Conservation (phyloP, 2,329 filamentous ascomycete genomes). For the Colletotrichum sp. region DNA sequence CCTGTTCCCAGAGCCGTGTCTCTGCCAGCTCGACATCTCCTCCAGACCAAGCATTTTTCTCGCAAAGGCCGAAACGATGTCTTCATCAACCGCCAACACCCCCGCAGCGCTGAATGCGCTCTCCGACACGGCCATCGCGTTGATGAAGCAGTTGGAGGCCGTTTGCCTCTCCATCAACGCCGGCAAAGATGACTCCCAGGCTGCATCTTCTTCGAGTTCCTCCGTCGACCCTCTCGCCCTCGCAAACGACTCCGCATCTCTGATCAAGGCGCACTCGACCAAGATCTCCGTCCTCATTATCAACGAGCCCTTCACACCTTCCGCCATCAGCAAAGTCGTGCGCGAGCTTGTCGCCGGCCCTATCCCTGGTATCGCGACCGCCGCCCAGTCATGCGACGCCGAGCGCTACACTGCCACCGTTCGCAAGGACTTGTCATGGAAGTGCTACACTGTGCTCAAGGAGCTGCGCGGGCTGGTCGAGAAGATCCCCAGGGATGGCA, state of each 20-base stretch:
- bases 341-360: slow-evolving; percentile 74
- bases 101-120: slow-evolving; percentile 43
- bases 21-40: neutral
- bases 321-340: slow-evolving; percentile 74
- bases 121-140: slow-evolving; percentile 38
- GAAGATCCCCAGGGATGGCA: slow-evolving; percentile 65
- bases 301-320: slow-evolving; percentile 84
- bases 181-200: slow-evolving; percentile 21
- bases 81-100: slow-evolving; percentile 23
- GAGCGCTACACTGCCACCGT: slow-evolving; percentile 67
- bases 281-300: slow-evolving; percentile 88
- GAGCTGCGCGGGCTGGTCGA: slow-evolving; percentile 67
- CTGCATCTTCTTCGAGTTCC: slow-evolving; percentile 18
- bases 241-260: slow-evolving; percentile 72
- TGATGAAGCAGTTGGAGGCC: slow-evolving; percentile 48
- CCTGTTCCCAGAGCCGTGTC: neutral
- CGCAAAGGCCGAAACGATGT: neutral
- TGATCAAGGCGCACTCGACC: slow-evolving; percentile 83
- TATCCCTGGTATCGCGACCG: slow-evolving; percentile 76
- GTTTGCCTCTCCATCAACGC: slow-evolving; percentile 45
- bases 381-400: slow-evolving; percentile 68
- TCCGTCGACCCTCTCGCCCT: slow-evolving; percentile 67
- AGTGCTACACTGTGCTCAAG: slow-evolving; percentile 63
- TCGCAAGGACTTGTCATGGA: slow-evolving; percentile 65
- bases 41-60: neutral